Evolutionary conservation across 345 rosid genomes (phyloP), one percentile per base, ranked within the genome.

Genomic region (Isatis tinctoria): DNA sequence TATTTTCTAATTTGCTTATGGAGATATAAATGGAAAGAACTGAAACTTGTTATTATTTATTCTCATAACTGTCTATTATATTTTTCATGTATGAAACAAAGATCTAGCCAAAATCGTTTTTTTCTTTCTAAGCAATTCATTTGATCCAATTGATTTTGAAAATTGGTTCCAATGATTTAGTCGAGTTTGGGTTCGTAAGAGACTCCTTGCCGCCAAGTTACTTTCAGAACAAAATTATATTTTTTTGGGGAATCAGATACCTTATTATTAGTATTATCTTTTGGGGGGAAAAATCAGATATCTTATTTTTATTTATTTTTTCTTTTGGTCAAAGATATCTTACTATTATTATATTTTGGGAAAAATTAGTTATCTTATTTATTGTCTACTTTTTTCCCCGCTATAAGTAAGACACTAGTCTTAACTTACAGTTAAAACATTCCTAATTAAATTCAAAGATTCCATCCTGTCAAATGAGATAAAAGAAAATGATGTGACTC

Each of bases 351-450:
- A 22, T 13, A 70, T 14, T 18, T 30, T 37, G 32, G 22, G 2
- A 47, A n/a, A 22, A 22, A 22, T 70, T 48, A 70, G 2, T 20
- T 11, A 45, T 8, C 26, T 45, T 33, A n/a, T 10, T 41, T 17
- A 28, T 20, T 67, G 35, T 58, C 36, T 44, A 45, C 12, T 2
- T 39, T 43, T 27, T 52, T 22, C 3, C 61, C 33, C 49, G 32
- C 7, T 39, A 37, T 17, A 68, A 63, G 33, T 54, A 73, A 53
- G 64, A 73, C 56, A 63, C 54, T 48, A 65, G 65, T 8, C 37
- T 32, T 65, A 56, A 56, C 71, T 54, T 74, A 56, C 8, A 45
- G 36, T 26, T 35, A 28, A 65, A 74, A 74, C 49, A 57, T 65
- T 54, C 60, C 66, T 26, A 17, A 57, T 35, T 26, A 57, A 65